Conservation (phyloP, 306 rosid species). For the Luffa acutangula region DNA sequence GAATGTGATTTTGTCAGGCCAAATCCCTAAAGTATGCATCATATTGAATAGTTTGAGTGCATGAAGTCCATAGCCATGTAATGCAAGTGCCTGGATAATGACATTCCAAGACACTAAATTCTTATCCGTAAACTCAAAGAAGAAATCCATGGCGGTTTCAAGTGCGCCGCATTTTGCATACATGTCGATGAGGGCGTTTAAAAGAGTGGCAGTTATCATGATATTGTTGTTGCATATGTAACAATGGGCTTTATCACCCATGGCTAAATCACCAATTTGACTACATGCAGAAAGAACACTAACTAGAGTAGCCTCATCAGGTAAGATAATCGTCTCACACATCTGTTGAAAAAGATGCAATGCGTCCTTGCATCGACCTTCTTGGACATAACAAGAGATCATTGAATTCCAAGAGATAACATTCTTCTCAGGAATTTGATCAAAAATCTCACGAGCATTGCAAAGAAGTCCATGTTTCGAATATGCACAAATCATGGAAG, state of each 20-base stretch:
- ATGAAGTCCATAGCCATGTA: constrained; percentile 55
- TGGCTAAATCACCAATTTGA: constrained; percentile 52
- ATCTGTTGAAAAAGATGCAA: constrained; percentile 42
- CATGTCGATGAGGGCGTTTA: constrained; percentile 52
- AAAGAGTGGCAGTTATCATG: constrained; percentile 25
- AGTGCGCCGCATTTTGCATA: constrained; percentile 64
- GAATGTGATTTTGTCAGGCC: constrained; percentile 68
- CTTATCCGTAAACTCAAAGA: constrained; percentile 31
- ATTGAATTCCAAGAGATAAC: constrained; percentile 76
- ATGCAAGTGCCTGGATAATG: constrained; percentile 49
- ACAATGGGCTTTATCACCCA: constrained; percentile 40
- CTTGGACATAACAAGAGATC: constrained; percentile 46
- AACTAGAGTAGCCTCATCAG: constrained; percentile 60
- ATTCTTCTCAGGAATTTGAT: constrained; percentile 50
- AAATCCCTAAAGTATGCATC: constrained; percentile 34
- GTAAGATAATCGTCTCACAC: constrained; percentile 36
- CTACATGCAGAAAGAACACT: constrained; percentile 50
- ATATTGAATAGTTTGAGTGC: constrained; percentile 39
- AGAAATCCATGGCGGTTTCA: constrained; percentile 36
- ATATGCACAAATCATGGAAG: constrained; percentile 53
- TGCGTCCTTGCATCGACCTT: constrained; percentile 42
- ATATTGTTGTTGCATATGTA: constrained; percentile 25
- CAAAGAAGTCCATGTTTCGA: constrained; percentile 41
- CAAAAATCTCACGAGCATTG: constrained; percentile 29
- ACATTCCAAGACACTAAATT: constrained; percentile 61